Evolutionary conservation across 2,329 filamentous ascomycete species (phyloP), one percentile per base, ranked within the genome.

Genomic region (Pezicula neosporulosa): DNA sequence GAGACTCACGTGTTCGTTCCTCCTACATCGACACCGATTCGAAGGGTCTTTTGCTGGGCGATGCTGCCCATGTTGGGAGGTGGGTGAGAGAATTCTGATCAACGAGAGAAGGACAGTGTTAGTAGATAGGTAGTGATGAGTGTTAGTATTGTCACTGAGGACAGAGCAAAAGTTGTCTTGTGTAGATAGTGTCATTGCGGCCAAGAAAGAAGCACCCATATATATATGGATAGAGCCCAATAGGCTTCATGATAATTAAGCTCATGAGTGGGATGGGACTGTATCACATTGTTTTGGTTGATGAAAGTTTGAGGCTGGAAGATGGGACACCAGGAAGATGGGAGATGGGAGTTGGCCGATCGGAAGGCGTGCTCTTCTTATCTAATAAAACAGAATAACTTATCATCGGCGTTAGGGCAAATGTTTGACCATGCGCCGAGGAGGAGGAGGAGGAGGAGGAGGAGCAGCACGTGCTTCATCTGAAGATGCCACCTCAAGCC

Each of bases 21-120:
- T 6, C 69, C 69, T 12, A 71, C 69, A 51, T 71, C 69, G 6
- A 68, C 60, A 9, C 67, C 66, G 21, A 68, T 66, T 38, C 63
- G 48, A 8, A 56, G 43, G 36, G 28, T 44, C 30, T 36, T 48
- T 27, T 52, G 44, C 10, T 42, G 42, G 15, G n/a, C 12, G 4
- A 28, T 30, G 33, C 12, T 28, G 28, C 19, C 27, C 42, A 44
- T 44, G n/a, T 4, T 44, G 10, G 6, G 10, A 21, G 39, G 16
- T 42, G 6, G 16, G 6, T 42, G 13, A 24, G 18, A 16, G 16
- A 42, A 42, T 18, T 13, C 18, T 42, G 39, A 8, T 18, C 18
- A 42, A 42, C 3, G 18, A 42, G 18, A 15, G 24, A 24, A 16
- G 18, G n/a, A 42, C 39, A 42, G 30, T 13, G 30, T 33, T 13